Percentiles rank a stretch among this genome's conserved stretches.
Conservation (phyloP, 495 filamentous ascomycete species). For the Cairneyella variabilis region DNA sequence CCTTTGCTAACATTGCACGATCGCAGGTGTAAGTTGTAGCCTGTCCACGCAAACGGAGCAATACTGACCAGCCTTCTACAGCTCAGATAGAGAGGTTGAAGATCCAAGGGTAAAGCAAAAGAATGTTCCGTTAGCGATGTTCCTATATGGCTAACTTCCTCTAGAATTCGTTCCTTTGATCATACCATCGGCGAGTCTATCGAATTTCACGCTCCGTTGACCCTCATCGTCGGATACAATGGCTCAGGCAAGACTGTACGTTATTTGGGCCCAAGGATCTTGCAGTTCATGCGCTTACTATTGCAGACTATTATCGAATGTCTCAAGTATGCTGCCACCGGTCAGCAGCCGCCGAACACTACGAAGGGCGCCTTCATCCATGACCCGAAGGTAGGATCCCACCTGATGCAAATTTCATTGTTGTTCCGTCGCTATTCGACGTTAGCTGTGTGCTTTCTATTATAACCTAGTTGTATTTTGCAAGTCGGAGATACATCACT, state of each 20-base stretch:
- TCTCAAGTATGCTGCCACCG: conserved; percentile 96
- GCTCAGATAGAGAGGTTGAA: conserved; percentile 79
- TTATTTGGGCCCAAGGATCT: conserved; percentile 16
- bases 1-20: neutral
- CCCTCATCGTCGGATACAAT: conserved; percentile 94
- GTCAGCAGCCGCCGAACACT: conserved; percentile 89
- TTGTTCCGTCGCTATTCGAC: neutral
- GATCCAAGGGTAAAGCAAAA: conserved; percentile 63
- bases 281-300: conserved; percentile 12
- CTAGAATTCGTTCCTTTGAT: conserved; percentile 87
- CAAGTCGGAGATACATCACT: too few species aligned
- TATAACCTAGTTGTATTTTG: too few species aligned
- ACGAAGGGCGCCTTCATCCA: conserved; percentile 94
- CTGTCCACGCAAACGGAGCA: neutral
- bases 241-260: conserved; percentile 87
- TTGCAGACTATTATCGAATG: conserved; percentile 91
- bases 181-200: conserved; percentile 72
- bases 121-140: too few species aligned
- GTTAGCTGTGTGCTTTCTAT: neutral
- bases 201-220: conserved; percentile 83
- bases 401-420: conserved; percentile 1
- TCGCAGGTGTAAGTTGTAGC: conserved; percentile 8
- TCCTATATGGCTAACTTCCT: too few species aligned
- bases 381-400: conserved; percentile 90
- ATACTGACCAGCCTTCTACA: conserved; percentile 6